Base-by-base conservation (phyloP, 129 eudicot genomes). In the Helichrysum umbraculigerum region DNA sequence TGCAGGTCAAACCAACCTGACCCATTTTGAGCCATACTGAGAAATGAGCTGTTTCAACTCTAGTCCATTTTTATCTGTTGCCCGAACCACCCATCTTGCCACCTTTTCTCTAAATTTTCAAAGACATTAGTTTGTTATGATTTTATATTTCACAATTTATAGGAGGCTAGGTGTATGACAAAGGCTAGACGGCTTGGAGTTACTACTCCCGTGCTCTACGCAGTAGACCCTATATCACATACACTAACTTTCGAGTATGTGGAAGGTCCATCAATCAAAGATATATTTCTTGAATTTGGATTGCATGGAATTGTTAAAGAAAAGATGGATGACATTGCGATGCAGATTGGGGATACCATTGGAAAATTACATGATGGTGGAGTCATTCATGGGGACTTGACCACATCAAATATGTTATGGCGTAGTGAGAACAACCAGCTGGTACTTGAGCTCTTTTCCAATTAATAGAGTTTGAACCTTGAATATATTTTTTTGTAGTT, bases 81-180 rank as follows among this genome's bases (percentile, higher is more conserved):
- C 22, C 12, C 9, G 0, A 19, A 20, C 37, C 2, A 62, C 39
- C 34, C 67, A 62, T 25, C 33, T 28, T 25, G 39, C 35, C 33
- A 21, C 11, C 32, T 73, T 20, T 60, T 50, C 11, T 22, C 17
- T 6, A 12, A 68, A 70, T 59, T 11, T 15, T 61, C 22, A 29
- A 44, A 50, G 34, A 28, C 10, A 7, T 72, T 4, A 35, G 19
- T 41, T 29, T 37, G 42, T 64, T 60, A 54, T 64, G 41, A 2
- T 35, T 35, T 29, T 71, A 44, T 42, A 34, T 29, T 79, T 62
- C 29, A n/a, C 60, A 16, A 21, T 71, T 30, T 79, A 6, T 81
- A 91, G 98, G 98, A 93, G 76, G 98, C 98, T 29, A 88, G 98
- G 83, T 93, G 97, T 81, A 79, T 89, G 91, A 87, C 98, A 69